Evolutionary conservation across 441 rosid species (phyloP).

Genomic region (Jatropha podagrica): DNA sequence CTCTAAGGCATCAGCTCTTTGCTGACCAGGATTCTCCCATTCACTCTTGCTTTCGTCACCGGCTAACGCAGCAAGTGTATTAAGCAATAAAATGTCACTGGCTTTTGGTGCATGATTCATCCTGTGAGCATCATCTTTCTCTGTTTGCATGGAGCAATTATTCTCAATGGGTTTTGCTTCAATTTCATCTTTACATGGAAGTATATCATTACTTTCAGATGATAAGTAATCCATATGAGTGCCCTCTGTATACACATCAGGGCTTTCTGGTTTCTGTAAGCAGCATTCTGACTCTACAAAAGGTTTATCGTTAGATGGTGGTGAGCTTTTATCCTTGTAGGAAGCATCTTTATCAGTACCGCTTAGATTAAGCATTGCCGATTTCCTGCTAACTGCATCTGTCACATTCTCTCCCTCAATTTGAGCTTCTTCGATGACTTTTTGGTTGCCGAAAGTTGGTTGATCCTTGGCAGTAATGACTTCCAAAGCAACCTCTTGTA

Average conservation of each 20-base stretch:
- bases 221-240: slow-evolving; percentile 29
- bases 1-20: slow-evolving; percentile 88
- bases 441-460: slow-evolving; percentile 26
- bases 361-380: slow-evolving; percentile 20
- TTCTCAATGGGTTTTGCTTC: slow-evolving; percentile 29
- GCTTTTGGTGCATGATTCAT: slow-evolving; percentile 40
- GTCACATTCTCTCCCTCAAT: slow-evolving; percentile 25
- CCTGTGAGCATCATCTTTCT: slow-evolving; percentile 35
- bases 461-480: slow-evolving; percentile 32
- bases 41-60: slow-evolving; percentile 43
- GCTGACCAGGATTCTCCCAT: slow-evolving; percentile 58
- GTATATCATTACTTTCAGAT: slow-evolving; percentile 31
- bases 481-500: slow-evolving; percentile 38
- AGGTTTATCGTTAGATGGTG: slow-evolving; percentile 32
- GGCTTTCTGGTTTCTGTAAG: slow-evolving; percentile 31
- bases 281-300: slow-evolving; percentile 29
- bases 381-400: slow-evolving; percentile 28
- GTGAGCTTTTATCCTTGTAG: slow-evolving; percentile 30
- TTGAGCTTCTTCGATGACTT: slow-evolving; percentile 36
- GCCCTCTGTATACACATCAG: slow-evolving; percentile 32
- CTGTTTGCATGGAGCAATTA: slow-evolving; percentile 20
- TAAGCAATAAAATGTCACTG: slow-evolving; percentile 52
- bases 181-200: slow-evolving; percentile 25
- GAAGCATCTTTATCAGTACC: slow-evolving; percentile 16
- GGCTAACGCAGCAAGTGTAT: slow-evolving; percentile 48